These are phyloP conservation scores for Rhizopus sp. DNA, from an alignment of 371 early-diverging fungal genomes.

Conservation along the genomic window DNA sequence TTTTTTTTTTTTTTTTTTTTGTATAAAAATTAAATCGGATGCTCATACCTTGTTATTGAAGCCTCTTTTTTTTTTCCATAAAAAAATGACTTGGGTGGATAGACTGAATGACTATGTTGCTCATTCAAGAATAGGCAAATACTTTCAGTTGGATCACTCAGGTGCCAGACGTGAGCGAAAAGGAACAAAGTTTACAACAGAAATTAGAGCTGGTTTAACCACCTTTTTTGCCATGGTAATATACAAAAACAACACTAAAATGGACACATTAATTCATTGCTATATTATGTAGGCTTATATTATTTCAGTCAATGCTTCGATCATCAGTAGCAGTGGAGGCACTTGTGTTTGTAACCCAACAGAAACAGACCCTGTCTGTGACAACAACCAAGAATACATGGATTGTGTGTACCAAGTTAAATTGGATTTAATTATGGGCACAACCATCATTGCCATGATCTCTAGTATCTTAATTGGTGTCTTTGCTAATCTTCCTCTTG, in stretches of 20 bases:
- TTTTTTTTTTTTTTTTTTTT: neutral
- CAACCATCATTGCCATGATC: conserved; percentile 67
- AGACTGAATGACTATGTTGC: conserved; percentile 60
- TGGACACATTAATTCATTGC: neutral
- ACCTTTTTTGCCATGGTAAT: conserved; percentile 41
- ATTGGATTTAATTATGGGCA: conserved; percentile 73
- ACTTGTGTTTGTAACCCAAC: conserved; percentile 66
- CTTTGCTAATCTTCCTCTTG: conserved; percentile 76
- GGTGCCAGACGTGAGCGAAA: conserved; percentile 55
- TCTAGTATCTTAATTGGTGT: conserved; percentile 69
- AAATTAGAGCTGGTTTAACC: conserved; percentile 70
- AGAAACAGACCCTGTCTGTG: conserved; percentile 47
- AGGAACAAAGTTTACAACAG: conserved; percentile 63
- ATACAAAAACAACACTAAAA: neutral
- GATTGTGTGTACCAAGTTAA: conserved; percentile 63
- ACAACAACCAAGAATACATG: conserved; percentile 55
- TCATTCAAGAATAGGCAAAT: conserved; percentile 52
- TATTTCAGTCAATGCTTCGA: conserved; percentile 69
- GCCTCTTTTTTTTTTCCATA: neutral
- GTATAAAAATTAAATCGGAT: neutral
- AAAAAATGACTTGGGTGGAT: conserved; percentile 29
- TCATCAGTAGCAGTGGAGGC: conserved; percentile 77
- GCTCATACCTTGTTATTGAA: neutral
- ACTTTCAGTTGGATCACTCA: conserved; percentile 69
- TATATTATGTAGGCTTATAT: conserved; percentile 25